Percentiles rank a stretch among this genome's conserved stretches.
These are phyloP conservation scores for Termitomyces sp. DNA, from an alignment of 768 basidiomycete genomes.

Conservation along the genomic window DNA sequence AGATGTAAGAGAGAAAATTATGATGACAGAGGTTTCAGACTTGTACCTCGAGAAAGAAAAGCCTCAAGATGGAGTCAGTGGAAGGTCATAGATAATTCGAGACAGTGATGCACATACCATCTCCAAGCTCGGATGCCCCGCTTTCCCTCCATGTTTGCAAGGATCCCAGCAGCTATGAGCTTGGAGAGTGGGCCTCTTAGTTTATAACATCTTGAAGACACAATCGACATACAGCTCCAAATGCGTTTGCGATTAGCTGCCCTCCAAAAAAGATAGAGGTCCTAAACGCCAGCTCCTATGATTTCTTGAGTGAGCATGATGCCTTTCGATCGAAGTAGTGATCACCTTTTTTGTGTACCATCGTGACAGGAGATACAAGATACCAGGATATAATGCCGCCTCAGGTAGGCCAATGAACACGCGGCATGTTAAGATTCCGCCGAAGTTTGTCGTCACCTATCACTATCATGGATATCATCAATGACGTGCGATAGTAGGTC, in stretches of 20 bases:
- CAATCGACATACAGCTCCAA: constrained; percentile 49
- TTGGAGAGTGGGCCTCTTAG: constrained; percentile 17
- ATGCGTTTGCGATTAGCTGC: constrained; percentile 61
- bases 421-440: constrained; percentile 53
- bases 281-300: constrained; percentile 62
- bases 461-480: not conserved
- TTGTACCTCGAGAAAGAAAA: constrained; percentile 73
- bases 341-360: constrained; percentile 57
- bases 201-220: not conserved
- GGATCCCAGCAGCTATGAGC: constrained; percentile 74
- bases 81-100: not conserved
- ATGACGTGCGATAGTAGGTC: not conserved
- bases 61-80: constrained; percentile 30
- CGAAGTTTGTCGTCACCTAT: constrained; percentile 51
- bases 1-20: not conserved
- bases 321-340: not conserved
- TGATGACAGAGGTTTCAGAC: not conserved
- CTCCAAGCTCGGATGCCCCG: constrained; percentile 68
- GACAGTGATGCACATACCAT: constrained; percentile 40
- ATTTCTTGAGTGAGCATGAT: not conserved
- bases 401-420: constrained; percentile 65
- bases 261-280: constrained; percentile 60
- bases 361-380: constrained; percentile 42
- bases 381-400: constrained; percentile 65
- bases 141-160: constrained; percentile 64